Evolutionary conservation across 306 rosid genomes (phyloP), one percentile per base, ranked within the genome.

Genomic region (peach (Prunus persica)): DNA sequence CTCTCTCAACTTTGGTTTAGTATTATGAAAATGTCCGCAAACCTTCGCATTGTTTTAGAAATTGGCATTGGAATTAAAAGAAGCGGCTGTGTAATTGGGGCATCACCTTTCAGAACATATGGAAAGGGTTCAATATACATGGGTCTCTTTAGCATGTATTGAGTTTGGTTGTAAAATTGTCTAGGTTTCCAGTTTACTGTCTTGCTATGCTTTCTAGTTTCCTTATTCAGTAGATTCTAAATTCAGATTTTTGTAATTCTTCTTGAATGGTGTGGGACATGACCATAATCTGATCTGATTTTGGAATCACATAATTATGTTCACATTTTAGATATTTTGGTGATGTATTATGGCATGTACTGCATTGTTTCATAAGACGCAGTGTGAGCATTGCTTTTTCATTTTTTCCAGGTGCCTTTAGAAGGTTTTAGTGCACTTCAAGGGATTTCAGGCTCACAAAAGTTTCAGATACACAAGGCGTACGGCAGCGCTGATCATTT

Each of bases 361-460:
- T 15, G 56, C 20, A 60, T 62, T 62, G 20, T 62, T 62, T 63
- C 16, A 64, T 65, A 0, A 13, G 3, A 64, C 2, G 25, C 12
- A 46, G 32, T 65, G n/a, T 58, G 55, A 15, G 68, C 84, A 71
- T 65, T 50, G 47, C 74, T 57, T 12, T 55, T 50, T 63, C 67
- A 28, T 67, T 80, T 74, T 73, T 65, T 85, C 72, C 89, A 96
- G 99, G 99, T 96, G 82, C 99, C 99, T 74, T 83, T 96, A 76
- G 99, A 96, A 85, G 99, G 99, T 66, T 96, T 96, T 80, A 92
- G 99, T 58, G 98, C 99, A 60, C 97, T 96, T 45, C 99, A 96
- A 85, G 99, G 99, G 75, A 96, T 96, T 73, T 96, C 99, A 58
- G 99, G 99, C 80, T 88, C 96, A 27, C 99, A 96, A 69, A 96